Percentiles rank a stretch among this genome's conserved stretches.
Conservation (phyloP, 2,329 filamentous ascomycete species). For the Blastomyces percursus region DNA sequence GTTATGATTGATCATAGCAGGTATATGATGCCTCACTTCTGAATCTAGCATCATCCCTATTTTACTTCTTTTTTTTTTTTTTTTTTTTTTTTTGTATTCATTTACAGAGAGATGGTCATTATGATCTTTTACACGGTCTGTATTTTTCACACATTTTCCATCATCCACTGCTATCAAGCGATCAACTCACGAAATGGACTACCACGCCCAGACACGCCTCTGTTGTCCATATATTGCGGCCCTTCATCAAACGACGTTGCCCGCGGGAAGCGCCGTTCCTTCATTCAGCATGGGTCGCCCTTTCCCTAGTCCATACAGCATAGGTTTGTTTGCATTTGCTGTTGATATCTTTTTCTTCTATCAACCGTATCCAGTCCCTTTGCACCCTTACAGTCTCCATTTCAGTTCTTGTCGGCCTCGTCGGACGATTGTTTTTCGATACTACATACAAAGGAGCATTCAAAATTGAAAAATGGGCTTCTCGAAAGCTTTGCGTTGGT, state of each 20-base stretch:
- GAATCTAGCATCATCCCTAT: not conserved
- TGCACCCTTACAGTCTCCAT: not conserved
- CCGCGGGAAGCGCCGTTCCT: not conserved
- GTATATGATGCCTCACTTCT: not conserved
- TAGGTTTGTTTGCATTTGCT: not conserved
- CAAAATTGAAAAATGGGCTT: constrained; percentile 8
- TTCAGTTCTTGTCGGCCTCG: not conserved
- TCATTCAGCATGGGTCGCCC: not conserved
- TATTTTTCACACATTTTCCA: not conserved
- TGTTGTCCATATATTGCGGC: not conserved
- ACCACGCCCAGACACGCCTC: not conserved
- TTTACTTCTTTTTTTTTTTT: not conserved
- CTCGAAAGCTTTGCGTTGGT: constrained; percentile 11
- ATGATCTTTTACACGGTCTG: not conserved
- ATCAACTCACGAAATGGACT: no score
- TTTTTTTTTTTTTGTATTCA: not conserved
- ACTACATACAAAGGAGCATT: not conserved
- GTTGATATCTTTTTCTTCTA: not conserved
- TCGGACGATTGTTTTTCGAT: not conserved
- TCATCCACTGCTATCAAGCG: not conserved
- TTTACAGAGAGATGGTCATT: not conserved
- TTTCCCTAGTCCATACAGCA: not conserved
- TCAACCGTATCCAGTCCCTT: not conserved
- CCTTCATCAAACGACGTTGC: not conserved
- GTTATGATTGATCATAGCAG: not conserved